These are phyloP conservation scores for Arxiozyma heterogenica DNA, from an alignment of 1,139 yeast genomes.

Conservation along the genomic window DNA sequence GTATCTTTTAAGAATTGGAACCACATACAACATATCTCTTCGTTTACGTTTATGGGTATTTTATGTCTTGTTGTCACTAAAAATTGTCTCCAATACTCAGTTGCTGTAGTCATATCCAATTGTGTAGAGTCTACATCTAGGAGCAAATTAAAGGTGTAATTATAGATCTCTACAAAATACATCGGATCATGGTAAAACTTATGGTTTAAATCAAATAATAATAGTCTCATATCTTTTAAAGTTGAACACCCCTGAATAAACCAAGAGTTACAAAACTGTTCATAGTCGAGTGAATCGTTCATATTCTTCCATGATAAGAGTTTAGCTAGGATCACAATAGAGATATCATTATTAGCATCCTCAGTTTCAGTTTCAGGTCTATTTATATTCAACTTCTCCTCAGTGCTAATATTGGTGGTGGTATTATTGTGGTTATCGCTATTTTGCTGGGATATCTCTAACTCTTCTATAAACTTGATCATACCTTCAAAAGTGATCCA, in stretches of 20 bases:
- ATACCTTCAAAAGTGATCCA: constrained; percentile 70
- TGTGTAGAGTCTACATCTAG: constrained; percentile 51
- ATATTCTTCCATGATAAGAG: constrained; percentile 38
- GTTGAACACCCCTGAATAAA: constrained; percentile 28
- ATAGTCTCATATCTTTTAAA: constrained; percentile 43
- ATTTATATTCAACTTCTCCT: not conserved
- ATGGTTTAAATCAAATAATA: constrained; percentile 34
- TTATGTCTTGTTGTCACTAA: constrained; percentile 34
- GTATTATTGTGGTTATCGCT: not conserved
- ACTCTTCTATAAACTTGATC: constrained; percentile 51
- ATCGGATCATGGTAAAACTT: constrained; percentile 33
- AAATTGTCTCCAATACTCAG: constrained; percentile 70
- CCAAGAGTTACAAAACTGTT: constrained; percentile 20
- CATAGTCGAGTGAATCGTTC: constrained; percentile 20
- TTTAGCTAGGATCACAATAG: constrained; percentile 61
- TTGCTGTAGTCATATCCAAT: constrained; percentile 55
- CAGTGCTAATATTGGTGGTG: not conserved
- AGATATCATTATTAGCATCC: constrained; percentile 77
- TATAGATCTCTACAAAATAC: constrained; percentile 52
- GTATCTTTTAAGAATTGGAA: constrained; percentile 14
- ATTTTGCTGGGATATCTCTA: constrained; percentile 49
- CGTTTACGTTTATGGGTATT: constrained; percentile 48
- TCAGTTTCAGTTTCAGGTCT: not conserved
- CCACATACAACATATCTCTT: constrained; percentile 33
- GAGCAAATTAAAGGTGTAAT: constrained; percentile 60